Evolutionary conservation across 2,329 filamentous ascomycete species (phyloP), one percentile per base, ranked within the genome.

Genomic region (Ceratocystis alfenasii): DNA sequence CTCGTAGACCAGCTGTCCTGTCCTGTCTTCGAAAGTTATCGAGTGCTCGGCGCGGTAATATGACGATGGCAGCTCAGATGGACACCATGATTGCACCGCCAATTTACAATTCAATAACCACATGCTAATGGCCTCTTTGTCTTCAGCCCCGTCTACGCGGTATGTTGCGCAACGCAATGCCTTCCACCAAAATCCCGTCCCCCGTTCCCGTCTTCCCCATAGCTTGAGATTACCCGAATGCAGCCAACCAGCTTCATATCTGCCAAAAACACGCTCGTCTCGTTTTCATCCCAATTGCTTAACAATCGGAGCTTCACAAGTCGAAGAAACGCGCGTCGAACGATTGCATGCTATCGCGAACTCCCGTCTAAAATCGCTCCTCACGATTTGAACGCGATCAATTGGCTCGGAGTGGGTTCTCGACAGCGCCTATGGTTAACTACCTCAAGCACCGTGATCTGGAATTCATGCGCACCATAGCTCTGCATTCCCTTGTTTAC

Each of bases 131-230:
- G 25, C 6, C 6, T 36, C 30, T 10, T 53, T 12, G 28, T 12
- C 53, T 75, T 69, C 73, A 99, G 93, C 83, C 93, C 93, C 80
- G 93, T 95, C 75, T 99, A 97, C 83, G 90, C 94, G 84, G 94
- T 97, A 86, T 90, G 93, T 96, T 74, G 70, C 72, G 70, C 70
- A 63, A 70, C 68, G 69, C 69, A 41, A 41, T 41, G 36, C 36
- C 36, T 15, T 15, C 36, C 36, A 41, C 12, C 36, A 41, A 41
- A 41, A 5, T 15, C 15, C 10, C 12, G 1, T 12, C 3, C 36
- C 36, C 36, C 10, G 36, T 41, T 41, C 3, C 36, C 36, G 36
- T 41, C 10, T 41, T 12, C 36, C 36, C 36, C 12, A 41, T 41
- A 41, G 12, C 36, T 12, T 41, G 36, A 12, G 12, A 15, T 15